A percentile compares a stretch with the other conserved stretches of the same genome.
phyloP scores from a whole-genome alignment of 257 asterid species.

The Linderniella brevidens region DNA sequence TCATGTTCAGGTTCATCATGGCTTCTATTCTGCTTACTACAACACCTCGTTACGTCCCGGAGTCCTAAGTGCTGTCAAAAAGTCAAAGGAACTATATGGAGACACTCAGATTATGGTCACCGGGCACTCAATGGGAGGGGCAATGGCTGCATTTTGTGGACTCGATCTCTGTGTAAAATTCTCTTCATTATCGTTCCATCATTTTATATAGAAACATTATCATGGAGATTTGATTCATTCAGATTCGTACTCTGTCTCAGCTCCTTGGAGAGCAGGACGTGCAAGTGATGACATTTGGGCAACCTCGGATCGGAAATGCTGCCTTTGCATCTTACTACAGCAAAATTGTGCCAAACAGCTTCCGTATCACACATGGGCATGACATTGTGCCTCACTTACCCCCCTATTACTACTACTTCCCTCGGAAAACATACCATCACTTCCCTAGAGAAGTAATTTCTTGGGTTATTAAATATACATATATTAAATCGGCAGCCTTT shows the following conservation, averaged over 20 bases:
- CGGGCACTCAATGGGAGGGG: slow-evolving; percentile 99
- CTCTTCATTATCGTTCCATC: slow-evolving; percentile 7
- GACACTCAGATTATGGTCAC: slow-evolving; percentile 50
- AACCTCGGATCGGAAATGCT: slow-evolving; percentile 90
- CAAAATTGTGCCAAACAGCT: slow-evolving; percentile 50
- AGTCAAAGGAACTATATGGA: slow-evolving; percentile 46
- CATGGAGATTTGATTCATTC: neutral
- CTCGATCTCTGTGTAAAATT: slow-evolving; percentile 65
- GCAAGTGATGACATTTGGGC: slow-evolving; percentile 87
- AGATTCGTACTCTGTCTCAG: neutral
- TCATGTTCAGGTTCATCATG: slow-evolving; percentile 81
- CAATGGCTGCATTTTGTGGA: slow-evolving; percentile 86
- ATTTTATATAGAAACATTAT: neutral
- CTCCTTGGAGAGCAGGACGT: slow-evolving; percentile 35
- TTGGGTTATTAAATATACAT: too few relatives aligned
- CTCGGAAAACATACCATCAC: slow-evolving; percentile 79
- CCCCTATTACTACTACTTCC: slow-evolving; percentile 58
- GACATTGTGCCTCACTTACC: slow-evolving; percentile 99
- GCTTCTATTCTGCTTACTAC: slow-evolving; percentile 83
- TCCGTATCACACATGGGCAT: slow-evolving; percentile 70
- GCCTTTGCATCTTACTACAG: slow-evolving; percentile 59
- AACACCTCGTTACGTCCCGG: slow-evolving; percentile 72
- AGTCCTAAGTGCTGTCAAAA: slow-evolving; percentile 43
- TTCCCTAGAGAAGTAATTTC: slow-evolving; percentile 88
- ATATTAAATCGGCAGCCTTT: neutral